These are phyloP conservation scores for Hibiscus trionum DNA, from an alignment of 345 rosid species.

Conservation along the genomic window DNA sequence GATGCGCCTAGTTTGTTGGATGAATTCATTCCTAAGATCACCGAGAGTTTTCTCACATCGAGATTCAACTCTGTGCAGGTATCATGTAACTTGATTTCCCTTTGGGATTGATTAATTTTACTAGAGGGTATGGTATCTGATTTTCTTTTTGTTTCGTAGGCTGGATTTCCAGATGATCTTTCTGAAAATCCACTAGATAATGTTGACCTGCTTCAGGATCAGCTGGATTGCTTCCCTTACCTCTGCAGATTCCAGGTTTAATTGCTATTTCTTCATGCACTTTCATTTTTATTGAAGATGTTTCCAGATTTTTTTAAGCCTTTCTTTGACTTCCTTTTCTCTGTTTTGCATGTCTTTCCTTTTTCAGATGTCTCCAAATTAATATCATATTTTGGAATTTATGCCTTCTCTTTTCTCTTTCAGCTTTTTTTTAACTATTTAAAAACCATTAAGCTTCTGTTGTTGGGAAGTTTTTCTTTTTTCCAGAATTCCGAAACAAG, in stretches of 20 bases:
- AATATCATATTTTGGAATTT: not conserved
- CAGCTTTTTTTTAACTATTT: not conserved
- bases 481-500: not conserved
- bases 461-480: not conserved
- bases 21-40: slow-evolving; percentile 95
- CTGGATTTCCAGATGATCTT: slow-evolving; percentile 68
- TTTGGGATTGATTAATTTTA: not conserved
- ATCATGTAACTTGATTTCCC: slow-evolving; percentile 9
- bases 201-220: slow-evolving; percentile 97
- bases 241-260: slow-evolving; percentile 97
- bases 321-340: not conserved
- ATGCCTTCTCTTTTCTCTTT: not conserved
- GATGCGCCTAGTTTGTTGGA: slow-evolving; percentile 97
- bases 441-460: not conserved
- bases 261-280: slow-evolving; percentile 6
- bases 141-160: slow-evolving; percentile 33
- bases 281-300: slow-evolving; percentile 3
- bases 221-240: slow-evolving; percentile 93
- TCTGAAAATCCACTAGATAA: slow-evolving; percentile 91
- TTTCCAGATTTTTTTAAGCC: slow-evolving; percentile 1
- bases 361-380: not conserved
- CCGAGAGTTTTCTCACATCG: slow-evolving; percentile 90
- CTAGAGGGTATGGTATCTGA: not conserved
- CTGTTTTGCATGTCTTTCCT: not conserved
- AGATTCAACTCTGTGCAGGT: slow-evolving; percentile 97